Evolutionary conservation across 148 eudicot genomes (phyloP).

Genomic region (Vaccinium corymbosum): DNA sequence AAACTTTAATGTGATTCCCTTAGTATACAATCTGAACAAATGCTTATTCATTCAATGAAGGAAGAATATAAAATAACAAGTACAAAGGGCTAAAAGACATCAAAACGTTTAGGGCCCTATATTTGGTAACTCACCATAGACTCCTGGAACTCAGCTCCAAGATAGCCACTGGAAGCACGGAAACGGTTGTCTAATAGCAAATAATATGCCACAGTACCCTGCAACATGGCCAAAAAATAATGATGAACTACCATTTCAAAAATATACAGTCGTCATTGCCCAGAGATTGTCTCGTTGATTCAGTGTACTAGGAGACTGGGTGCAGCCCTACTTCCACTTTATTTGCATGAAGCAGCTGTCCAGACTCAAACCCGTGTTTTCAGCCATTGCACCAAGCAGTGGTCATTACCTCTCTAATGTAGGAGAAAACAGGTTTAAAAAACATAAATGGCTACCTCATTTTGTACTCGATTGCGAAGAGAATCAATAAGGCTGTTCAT

Average conservation of each 20-base stretch:
- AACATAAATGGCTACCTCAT: conserved; percentile 22
- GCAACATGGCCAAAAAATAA: conserved; percentile 17
- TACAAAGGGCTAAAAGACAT: not conserved
- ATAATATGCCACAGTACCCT: conserved; percentile 98
- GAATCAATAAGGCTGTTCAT: conserved; percentile 45
- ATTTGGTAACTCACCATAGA: conserved; percentile 48
- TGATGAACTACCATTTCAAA: not conserved
- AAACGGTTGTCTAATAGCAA: conserved; percentile 85
- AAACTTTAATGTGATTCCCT: not conserved
- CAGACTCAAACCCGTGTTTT: not conserved
- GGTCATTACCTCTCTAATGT: not conserved
- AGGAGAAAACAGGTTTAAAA: not conserved
- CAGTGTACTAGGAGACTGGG: not conserved
- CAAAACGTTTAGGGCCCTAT: not conserved
- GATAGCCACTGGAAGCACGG: conserved; percentile 77
- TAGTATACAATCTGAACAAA: not conserved
- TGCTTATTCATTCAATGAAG: not conserved
- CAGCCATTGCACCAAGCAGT: conserved; percentile 8
- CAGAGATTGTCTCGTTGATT: not conserved
- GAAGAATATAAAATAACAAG: not conserved
- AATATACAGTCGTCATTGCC: not conserved
- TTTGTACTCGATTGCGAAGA: conserved; percentile 40
- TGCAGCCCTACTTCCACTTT: conserved; percentile 2
- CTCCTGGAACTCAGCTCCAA: conserved; percentile 94
- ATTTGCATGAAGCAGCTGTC: conserved; percentile 11